These are phyloP conservation scores for Stephanocyclus meneghinianus DNA, from an alignment of 352 stramenopile genomes.

Conservation along the genomic window DNA sequence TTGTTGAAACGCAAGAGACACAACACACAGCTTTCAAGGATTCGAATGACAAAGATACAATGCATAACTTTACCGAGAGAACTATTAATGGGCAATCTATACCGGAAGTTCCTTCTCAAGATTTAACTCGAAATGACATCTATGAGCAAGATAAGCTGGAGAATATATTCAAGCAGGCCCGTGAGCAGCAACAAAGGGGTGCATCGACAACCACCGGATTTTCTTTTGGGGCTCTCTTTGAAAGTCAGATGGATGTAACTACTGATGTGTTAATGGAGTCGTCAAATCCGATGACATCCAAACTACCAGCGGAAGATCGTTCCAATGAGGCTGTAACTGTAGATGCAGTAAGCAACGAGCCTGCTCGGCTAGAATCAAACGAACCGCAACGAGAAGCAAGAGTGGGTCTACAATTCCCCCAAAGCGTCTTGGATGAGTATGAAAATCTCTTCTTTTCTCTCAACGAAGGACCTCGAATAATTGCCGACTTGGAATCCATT, in stretches of 20 bases:
- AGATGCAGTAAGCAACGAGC: conserved; percentile 7
- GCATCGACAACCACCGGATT: conserved; percentile 25
- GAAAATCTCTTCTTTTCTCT: conserved; percentile 65
- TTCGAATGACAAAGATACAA: background rate
- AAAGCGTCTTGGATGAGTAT: conserved; percentile 58
- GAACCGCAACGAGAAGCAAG: conserved; percentile 9
- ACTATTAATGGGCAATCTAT: conserved; percentile 17
- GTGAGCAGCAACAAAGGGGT: conserved; percentile 22
- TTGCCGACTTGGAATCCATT: conserved; percentile 60
- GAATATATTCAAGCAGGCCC: conserved; percentile 69
- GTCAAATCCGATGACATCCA: background rate
- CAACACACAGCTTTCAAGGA: background rate
- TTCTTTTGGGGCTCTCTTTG: conserved; percentile 67
- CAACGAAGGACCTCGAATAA: conserved; percentile 67
- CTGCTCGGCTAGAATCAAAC: background rate
- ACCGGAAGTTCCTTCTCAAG: conserved; percentile 6
- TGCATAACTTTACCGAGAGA: conserved; percentile 4
- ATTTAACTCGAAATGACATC: conserved; percentile 28
- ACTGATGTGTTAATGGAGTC: background rate
- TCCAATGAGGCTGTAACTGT: background rate
- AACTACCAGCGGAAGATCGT: conserved; percentile 2
- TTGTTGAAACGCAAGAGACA: background rate
- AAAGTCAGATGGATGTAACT: background rate
- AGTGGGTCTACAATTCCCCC: conserved; percentile 47
- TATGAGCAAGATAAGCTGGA: conserved; percentile 79